Conservation (phyloP, 768 basidiomycete species). For the Ephemerocybe angulata region DNA sequence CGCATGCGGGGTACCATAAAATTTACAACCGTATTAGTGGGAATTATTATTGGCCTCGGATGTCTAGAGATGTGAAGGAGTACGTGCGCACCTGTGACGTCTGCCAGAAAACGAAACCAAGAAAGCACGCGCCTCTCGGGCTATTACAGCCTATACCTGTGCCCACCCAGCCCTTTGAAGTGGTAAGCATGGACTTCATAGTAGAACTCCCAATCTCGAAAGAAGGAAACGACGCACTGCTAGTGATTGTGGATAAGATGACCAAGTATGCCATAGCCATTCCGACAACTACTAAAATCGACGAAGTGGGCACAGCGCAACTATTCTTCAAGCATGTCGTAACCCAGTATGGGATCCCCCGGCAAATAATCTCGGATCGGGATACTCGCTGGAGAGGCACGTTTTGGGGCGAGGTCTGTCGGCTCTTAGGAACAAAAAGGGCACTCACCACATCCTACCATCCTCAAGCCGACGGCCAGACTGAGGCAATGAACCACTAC, state of each 20-base stretch:
- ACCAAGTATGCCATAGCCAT: neutral
- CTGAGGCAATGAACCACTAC: conserved; percentile 26
- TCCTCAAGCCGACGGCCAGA: conserved; percentile 30
- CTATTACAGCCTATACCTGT: conserved; percentile 27
- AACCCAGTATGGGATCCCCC: neutral
- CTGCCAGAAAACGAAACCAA: conserved; percentile 19
- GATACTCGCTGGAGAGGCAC: neutral
- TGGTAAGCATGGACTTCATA: neutral
- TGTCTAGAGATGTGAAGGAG: conserved; percentile 21
- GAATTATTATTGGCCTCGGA: conserved; percentile 29
- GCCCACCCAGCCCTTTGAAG: conserved; percentile 14
- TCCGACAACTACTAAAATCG: neutral
- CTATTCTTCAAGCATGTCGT: neutral
- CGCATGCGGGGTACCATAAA: conserved; percentile 28
- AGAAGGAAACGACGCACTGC: neutral
- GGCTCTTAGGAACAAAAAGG: conserved; percentile 26
- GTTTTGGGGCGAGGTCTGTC: conserved; percentile 29
- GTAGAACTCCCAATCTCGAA: neutral
- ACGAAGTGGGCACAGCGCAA: neutral
- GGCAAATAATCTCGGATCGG: neutral
- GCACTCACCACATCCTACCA: conserved; percentile 40
- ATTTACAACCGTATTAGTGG: conserved; percentile 19
- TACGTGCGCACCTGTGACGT: conserved; percentile 24
- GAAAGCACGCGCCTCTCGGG: conserved; percentile 25
- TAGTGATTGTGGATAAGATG: neutral